Conservation (phyloP, 306 rosid species). For the Quercus cerris region DNA sequence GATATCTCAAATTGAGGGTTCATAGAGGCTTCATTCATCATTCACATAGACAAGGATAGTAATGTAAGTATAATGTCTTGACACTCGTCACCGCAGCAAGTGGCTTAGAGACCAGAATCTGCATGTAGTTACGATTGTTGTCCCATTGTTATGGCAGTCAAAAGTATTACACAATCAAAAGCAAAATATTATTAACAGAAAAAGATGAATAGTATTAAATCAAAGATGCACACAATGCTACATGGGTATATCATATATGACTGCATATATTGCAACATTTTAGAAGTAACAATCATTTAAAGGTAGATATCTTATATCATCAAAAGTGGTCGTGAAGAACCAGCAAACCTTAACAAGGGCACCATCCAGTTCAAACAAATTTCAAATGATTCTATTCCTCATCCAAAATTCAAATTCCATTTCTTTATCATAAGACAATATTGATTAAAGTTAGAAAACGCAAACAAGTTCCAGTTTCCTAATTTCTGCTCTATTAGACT, state of each 20-base stretch:
- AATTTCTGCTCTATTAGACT: too few species aligned
- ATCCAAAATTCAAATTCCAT: neutral
- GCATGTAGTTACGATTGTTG: conserved; percentile 1
- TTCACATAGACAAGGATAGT: conserved; percentile 17
- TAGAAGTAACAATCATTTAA: neutral
- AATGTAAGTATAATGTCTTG: neutral
- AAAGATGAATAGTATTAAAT: neutral
- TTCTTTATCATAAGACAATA: neutral
- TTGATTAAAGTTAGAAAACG: too few species aligned
- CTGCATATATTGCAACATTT: neutral
- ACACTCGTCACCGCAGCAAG: conserved; percentile 6
- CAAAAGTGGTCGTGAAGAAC: neutral
- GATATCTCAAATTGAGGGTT: conserved; percentile 18
- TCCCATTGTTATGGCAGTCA: neutral
- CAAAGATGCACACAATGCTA: neutral
- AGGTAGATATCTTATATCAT: neutral
- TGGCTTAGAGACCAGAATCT: conserved; percentile 8
- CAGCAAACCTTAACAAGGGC: neutral
- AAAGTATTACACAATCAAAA: neutral
- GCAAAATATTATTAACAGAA: neutral
- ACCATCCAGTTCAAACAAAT: neutral
- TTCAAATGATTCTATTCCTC: neutral
- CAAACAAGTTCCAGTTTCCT: too few species aligned
- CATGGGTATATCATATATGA: too few species aligned
- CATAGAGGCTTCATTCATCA: conserved; percentile 31